phyloP scores from a whole-genome alignment of 352 stramenopile genomes.

The Pythium rhizo-oryzae region DNA sequence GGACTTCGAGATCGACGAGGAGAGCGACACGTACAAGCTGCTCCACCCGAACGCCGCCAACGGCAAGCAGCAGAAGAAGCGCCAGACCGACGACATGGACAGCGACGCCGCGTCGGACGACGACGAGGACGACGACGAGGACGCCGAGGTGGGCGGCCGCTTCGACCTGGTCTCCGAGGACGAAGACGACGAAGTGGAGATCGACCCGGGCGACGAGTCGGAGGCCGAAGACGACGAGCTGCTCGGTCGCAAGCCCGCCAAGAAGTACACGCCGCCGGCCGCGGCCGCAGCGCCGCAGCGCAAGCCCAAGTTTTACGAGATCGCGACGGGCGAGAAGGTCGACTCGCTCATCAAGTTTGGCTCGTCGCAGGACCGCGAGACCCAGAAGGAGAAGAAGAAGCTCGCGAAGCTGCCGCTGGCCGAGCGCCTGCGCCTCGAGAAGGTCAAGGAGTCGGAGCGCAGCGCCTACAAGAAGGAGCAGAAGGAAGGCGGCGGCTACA shows the following conservation, averaged over 20 bases:
- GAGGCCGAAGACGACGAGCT: constrained; percentile 56
- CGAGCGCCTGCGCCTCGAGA: constrained; percentile 77
- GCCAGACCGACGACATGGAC: constrained; percentile 91
- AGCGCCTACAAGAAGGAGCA: constrained; percentile 88
- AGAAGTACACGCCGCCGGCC: constrained; percentile 13
- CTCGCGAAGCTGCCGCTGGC: constrained; percentile 77
- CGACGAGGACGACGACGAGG: constrained; percentile 55
- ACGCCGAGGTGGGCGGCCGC: constrained; percentile 48
- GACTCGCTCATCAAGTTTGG: constrained; percentile 81
- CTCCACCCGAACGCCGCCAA: constrained; percentile 93
- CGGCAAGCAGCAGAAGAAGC: constrained; percentile 50
- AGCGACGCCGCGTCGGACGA: constrained; percentile 84
- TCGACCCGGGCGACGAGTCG: constrained; percentile 68
- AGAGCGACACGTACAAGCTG: constrained; percentile 96
- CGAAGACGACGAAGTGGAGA: constrained; percentile 57
- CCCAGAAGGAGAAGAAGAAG: constrained; percentile 80
- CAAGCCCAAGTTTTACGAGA: constrained; percentile 88
- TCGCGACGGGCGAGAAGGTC: constrained; percentile 82
- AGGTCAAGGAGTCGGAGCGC: constrained; percentile 70
- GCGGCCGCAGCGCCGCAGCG: constrained; percentile 14
- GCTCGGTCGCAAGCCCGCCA: constrained; percentile 28
- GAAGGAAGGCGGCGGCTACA: constrained; percentile 67
- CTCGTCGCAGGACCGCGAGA: constrained; percentile 60
- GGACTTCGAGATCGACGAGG: constrained; percentile 98
- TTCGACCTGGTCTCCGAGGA: constrained; percentile 76